Evolutionary conservation across 83 land plant genomes (phyloP), one percentile per base, ranked within the genome.

Genomic region (Thuja plicata): DNA sequence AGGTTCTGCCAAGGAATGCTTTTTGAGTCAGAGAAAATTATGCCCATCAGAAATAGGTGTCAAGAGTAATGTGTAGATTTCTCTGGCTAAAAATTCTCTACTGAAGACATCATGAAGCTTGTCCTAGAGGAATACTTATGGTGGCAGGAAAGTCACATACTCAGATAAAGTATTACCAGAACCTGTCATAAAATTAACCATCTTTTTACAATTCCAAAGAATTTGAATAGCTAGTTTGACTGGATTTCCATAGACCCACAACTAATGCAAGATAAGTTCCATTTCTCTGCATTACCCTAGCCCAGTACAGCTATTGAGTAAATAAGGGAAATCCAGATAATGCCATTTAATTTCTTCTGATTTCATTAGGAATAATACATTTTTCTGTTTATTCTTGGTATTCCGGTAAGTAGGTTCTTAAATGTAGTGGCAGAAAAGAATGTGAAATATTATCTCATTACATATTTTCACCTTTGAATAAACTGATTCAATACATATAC

Each of bases 91-190:
- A 79, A 79, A 40, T 45, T 84, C 86, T 54, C 38, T 52, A 54
- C 15, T n/a, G 57, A 48, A 50, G 35, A 30, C 85, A 46, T 83
- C 35, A 48, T n/a, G 16, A 48, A 48, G 32, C 35, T 46, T 54
- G 3, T 24, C 52, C 85, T 83, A 83, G 34, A 83, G 15, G 32
- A 83, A 83, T 45, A 43, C 84, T 80, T 80, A 79, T 79, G 84
- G 32, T 11, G 24, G 43, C 19, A 19, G 19, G 24, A 79, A 43
- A 84, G 38, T 48, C 35, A 84, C 27, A 45, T 17, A 82, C 32
- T 45, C 13, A 27, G 84, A 27, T 52, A 24, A 41, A 82, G 46
- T 40, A 40, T 24, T 82, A 82, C n/a, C 52, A 45, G 30, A 40
- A 19, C n/a, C 84, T 17, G 11, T 82, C 4, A 3, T 9, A 82